phyloP scores from a whole-genome alignment of 805 yeast genomes.

The Saccharomycopsis sp. region DNA sequence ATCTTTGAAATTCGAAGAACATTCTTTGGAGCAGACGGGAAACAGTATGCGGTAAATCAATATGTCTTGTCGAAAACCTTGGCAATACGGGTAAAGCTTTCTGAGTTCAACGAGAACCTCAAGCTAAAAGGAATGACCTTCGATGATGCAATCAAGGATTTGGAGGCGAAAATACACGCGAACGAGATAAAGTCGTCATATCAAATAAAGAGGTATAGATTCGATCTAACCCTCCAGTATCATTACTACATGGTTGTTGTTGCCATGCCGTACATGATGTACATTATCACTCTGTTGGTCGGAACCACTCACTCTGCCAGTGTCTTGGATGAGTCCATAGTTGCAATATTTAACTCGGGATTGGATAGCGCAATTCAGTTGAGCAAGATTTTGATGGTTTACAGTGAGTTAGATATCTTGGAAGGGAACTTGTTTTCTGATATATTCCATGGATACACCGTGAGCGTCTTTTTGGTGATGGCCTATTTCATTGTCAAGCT shows the following conservation, averaged over 20 bases:
- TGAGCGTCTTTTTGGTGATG: slow-evolving; percentile 34
- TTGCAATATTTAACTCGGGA: slow-evolving; percentile 33
- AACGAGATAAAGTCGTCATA: slow-evolving; percentile 23
- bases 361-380: slow-evolving; percentile 33
- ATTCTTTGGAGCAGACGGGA: no score
- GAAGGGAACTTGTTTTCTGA: slow-evolving; percentile 40
- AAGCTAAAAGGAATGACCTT: slow-evolving; percentile 19
- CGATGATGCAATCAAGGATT: not conserved
- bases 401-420: slow-evolving; percentile 31
- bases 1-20: slow-evolving; percentile 33
- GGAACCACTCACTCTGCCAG: slow-evolving; percentile 29
- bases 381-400: slow-evolving; percentile 31
- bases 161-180: slow-evolving; percentile 24
- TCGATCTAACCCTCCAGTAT: slow-evolving; percentile 34
- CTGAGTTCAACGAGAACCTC: slow-evolving; percentile 30
- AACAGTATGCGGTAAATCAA: no score
- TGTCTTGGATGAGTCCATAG: slow-evolving; percentile 34
- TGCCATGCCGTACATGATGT: slow-evolving; percentile 36
- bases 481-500: slow-evolving; percentile 29
- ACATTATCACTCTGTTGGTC: slow-evolving; percentile 27
- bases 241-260: slow-evolving; percentile 35
- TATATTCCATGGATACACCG: slow-evolving; percentile 36
- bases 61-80: slow-evolving; percentile 34
- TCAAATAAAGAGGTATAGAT: slow-evolving; percentile 30
- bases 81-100: slow-evolving; percentile 29